Conservation (phyloP, 768 basidiomycete species). For the Kwoniella sp. region DNA sequence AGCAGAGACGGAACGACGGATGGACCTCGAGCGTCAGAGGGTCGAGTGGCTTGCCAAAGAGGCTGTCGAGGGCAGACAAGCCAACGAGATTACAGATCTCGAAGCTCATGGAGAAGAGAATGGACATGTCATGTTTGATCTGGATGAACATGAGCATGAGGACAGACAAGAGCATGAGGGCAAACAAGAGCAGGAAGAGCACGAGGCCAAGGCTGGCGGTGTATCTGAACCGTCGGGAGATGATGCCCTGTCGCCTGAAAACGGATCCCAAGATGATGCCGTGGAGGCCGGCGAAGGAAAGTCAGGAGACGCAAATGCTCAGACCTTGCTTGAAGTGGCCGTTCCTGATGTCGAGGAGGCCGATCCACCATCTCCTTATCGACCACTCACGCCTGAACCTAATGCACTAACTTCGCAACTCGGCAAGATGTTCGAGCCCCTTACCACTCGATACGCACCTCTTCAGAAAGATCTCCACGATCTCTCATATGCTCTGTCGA, state of each 20-base stretch:
- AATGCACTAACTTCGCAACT: conserved; percentile 27
- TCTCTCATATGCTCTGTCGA: conserved; percentile 41
- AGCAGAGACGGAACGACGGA: conserved; percentile 45
- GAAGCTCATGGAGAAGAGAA: conserved; percentile 10
- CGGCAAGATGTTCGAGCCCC: conserved; percentile 31
- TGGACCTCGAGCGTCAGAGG: conserved; percentile 48
- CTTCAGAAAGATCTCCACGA: conserved; percentile 46
- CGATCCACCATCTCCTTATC: background rate
- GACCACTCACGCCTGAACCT: conserved; percentile 12
- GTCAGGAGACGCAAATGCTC: too few species aligned
- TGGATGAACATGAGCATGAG: conserved; percentile 21
- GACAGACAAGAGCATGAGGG: background rate
- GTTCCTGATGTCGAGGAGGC: background rate
- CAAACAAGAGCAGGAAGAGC: background rate
- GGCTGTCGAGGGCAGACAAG: conserved; percentile 30
- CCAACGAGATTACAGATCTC: background rate
- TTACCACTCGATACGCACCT: conserved; percentile 26
- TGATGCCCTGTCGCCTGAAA: too few species aligned
- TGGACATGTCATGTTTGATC: conserved; percentile 39
- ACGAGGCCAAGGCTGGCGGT: background rate
- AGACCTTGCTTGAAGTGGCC: background rate
- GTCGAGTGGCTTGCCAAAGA: conserved; percentile 50
- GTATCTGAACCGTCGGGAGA: too few species aligned
- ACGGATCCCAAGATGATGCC: too few species aligned
- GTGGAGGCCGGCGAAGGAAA: too few species aligned